phyloP scores from a whole-genome alignment of 768 basidiomycete genomes.

The Panaeolus papilionaceus region DNA sequence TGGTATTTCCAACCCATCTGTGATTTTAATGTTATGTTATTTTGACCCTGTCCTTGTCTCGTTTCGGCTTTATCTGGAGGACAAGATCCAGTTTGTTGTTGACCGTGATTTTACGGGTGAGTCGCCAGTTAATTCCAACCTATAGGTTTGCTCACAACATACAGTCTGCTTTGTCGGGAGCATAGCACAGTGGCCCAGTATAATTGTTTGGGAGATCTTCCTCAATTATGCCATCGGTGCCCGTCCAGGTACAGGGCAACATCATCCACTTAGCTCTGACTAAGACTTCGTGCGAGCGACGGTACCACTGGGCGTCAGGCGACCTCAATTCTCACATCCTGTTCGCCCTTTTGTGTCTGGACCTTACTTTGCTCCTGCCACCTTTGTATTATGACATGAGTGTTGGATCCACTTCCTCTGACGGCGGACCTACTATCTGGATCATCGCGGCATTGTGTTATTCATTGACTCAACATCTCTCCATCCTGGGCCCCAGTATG shows the following conservation, averaged over 20 bases:
- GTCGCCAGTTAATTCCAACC: neutral
- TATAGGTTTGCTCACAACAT: neutral
- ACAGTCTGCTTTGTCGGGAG: neutral
- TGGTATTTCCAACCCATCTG: neutral
- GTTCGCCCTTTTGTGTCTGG: neutral
- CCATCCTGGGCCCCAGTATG: neutral
- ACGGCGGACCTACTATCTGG: neutral
- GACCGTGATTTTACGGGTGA: neutral
- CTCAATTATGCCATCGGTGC: neutral
- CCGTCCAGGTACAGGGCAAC: neutral
- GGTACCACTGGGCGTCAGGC: too few relatives aligned
- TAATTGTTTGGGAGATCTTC: neutral
- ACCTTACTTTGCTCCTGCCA: neutral
- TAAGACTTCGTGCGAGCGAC: neutral
- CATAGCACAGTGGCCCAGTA: neutral
- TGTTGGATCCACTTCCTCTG: neutral
- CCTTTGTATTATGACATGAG: neutral
- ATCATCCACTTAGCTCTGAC: neutral
- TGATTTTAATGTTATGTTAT: conserved; percentile 7
- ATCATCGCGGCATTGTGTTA: too few relatives aligned
- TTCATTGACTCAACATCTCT: neutral
- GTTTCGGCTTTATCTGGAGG: too few relatives aligned
- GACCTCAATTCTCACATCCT: neutral
- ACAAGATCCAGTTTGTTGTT: too few relatives aligned
- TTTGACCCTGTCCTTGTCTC: neutral